Evolutionary conservation across 371 early-diverging fungal genomes (phyloP).

Genomic region (Coemansia sp.): DNA sequence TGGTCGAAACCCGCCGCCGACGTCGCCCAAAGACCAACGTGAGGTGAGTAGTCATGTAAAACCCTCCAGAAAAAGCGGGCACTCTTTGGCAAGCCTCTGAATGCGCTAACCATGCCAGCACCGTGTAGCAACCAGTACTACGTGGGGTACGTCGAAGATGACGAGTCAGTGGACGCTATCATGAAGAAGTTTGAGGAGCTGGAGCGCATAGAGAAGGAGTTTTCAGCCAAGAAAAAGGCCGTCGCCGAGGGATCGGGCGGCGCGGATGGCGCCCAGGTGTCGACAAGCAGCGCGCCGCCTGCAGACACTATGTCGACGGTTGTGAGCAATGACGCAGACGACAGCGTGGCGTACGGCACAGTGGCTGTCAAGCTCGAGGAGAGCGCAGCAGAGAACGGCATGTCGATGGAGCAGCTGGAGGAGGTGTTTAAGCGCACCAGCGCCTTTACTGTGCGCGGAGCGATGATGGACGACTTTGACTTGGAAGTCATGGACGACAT

Average conservation of each 20-base stretch:
- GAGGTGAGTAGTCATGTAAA: constrained; percentile 22
- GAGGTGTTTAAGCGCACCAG: constrained; percentile 88
- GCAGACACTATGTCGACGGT: neutral
- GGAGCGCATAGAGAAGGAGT: constrained; percentile 80
- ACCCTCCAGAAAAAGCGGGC: neutral
- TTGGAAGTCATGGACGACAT: constrained; percentile 62
- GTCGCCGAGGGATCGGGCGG: constrained; percentile 1
- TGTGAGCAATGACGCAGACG: neutral
- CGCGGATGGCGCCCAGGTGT: constrained; percentile 3
- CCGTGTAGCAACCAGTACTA: constrained; percentile 74
- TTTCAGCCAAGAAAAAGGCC: constrained; percentile 54
- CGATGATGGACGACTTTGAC: constrained; percentile 60
- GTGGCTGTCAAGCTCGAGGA: neutral
- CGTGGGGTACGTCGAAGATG: constrained; percentile 95
- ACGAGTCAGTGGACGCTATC: constrained; percentile 90
- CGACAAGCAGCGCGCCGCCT: neutral
- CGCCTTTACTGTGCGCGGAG: constrained; percentile 80
- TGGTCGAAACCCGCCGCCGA: constrained; percentile 51
- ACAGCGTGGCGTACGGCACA: too few relatives aligned
- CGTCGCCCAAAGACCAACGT: constrained; percentile 47
- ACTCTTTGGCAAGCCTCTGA: neutral
- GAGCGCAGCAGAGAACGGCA: constrained; percentile 27
- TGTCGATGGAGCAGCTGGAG: constrained; percentile 80
- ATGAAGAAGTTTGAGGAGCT: constrained; percentile 96
- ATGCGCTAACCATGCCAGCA: neutral